These are phyloP conservation scores for Malania oleifera DNA, from an alignment of 164 flowering plant species.

Conservation along the genomic window DNA sequence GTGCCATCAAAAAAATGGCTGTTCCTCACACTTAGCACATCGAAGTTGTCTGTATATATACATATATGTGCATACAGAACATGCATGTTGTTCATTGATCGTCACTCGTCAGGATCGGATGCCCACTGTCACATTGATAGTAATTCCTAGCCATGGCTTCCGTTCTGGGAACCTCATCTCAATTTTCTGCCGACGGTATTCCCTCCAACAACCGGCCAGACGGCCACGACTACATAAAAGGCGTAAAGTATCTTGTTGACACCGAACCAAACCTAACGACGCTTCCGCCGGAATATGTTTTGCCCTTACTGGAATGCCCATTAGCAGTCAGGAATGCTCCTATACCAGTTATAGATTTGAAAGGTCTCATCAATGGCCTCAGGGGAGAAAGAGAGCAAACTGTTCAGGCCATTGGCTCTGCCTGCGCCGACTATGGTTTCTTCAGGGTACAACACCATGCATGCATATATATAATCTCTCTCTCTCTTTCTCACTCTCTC, in stretches of 20 bases:
- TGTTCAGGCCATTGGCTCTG: constrained; percentile 15
- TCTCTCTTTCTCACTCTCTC: neutral
- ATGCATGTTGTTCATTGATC: no score
- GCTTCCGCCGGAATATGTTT: constrained; percentile 13
- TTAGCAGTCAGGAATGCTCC: neutral
- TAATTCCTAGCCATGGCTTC: no score
- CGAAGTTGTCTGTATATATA: no score
- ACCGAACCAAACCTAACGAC: constrained; percentile 4
- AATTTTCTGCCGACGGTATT: no score
- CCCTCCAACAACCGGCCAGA: no score
- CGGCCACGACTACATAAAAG: constrained; percentile 5
- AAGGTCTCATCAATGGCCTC: neutral
- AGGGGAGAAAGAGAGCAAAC: neutral
- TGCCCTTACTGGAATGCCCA: constrained; percentile 8
- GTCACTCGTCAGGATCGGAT: no score
- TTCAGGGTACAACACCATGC: constrained; percentile 14
- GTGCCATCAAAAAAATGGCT: no score
- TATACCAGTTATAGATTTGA: constrained; percentile 21
- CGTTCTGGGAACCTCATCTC: no score
- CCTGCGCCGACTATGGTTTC: constrained; percentile 25
- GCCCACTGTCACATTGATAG: no score
- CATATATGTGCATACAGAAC: no score
- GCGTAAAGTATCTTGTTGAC: constrained; percentile 29
- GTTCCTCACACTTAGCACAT: no score
- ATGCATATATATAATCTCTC: neutral